phyloP scores from a whole-genome alignment of 78 protist genomes.

The Pigoraptor vietnamica region DNA sequence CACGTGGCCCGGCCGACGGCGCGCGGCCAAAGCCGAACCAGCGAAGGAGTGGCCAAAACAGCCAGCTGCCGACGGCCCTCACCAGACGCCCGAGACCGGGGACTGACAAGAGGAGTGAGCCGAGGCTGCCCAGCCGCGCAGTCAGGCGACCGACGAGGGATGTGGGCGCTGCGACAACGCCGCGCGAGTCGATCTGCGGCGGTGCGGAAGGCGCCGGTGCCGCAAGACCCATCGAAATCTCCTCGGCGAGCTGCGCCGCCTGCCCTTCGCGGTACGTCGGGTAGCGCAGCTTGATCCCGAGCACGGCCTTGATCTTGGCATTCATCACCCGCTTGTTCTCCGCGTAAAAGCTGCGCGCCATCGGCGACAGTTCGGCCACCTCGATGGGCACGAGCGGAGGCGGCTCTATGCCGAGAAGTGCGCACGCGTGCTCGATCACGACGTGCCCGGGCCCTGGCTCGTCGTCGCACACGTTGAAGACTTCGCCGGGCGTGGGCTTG shows the following conservation, averaged over 20 bases:
- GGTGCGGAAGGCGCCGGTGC: neutral
- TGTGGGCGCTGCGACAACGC: too few species aligned
- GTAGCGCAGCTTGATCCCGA: slow-evolving; percentile 2
- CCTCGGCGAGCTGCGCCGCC: slow-evolving; percentile 12
- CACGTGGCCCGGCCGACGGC: neutral
- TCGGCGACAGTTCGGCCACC: slow-evolving; percentile 12
- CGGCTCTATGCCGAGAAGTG: neutral
- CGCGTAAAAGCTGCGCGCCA: slow-evolving; percentile 18
- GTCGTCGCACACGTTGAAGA: slow-evolving; percentile 34
- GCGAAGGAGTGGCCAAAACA: neutral
- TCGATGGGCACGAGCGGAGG: slow-evolving; percentile 11
- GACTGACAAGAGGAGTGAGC: neutral
- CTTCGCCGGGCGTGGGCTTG: neutral
- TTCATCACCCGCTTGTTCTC: slow-evolving; percentile 24
- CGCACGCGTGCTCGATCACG: slow-evolving; percentile 1
- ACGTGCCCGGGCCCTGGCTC: slow-evolving; percentile 22
- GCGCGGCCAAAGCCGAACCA: neutral
- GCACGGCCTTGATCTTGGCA: slow-evolving; percentile 10
- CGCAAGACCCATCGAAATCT: neutral
- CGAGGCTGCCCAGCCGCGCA: neutral
- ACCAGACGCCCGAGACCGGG: neutral
- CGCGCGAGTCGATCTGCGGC: neutral
- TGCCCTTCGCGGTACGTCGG: slow-evolving; percentile 32
- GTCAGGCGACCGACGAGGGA: neutral
- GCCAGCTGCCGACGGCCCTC: neutral